These are phyloP conservation scores for Ogataea hybrid DNA, from an alignment of 1,139 yeast genomes.

Conservation along the genomic window DNA sequence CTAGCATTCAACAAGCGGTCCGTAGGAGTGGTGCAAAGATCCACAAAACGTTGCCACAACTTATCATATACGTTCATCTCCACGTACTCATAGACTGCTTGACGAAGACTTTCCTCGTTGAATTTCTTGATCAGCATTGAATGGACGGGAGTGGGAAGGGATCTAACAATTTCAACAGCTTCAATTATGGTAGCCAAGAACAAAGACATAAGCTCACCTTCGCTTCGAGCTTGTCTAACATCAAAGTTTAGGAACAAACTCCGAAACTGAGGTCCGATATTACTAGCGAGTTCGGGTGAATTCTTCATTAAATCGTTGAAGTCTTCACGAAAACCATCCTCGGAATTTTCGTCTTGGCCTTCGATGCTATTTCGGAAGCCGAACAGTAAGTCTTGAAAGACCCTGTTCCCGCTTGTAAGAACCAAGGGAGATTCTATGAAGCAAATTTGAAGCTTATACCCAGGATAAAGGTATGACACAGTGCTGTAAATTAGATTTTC, in stretches of 20 bases:
- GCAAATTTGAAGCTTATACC: constrained; percentile 48
- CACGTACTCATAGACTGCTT: constrained; percentile 63
- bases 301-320: constrained; percentile 40
- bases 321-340: no score
- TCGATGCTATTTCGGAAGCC: no score
- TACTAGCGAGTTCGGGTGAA: constrained; percentile 39
- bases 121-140: constrained; percentile 21
- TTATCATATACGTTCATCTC: constrained; percentile 66
- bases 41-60: constrained; percentile 52
- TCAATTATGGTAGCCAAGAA: constrained; percentile 22
- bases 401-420: no score
- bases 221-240: constrained; percentile 31
- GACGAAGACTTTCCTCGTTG: constrained; percentile 52
- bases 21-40: constrained; percentile 28
- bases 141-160: constrained; percentile 19
- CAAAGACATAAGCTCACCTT: constrained; percentile 33
- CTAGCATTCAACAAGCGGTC: constrained; percentile 36
- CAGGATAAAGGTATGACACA: constrained; percentile 40
- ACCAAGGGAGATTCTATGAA: constrained; percentile 41
- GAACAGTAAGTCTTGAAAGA: no score
- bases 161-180: constrained; percentile 24
- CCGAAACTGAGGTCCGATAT: constrained; percentile 50
- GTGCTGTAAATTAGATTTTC: constrained; percentile 31
- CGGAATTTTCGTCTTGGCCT: neutral
- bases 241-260: constrained; percentile 37